Percentiles rank a stretch among this genome's conserved stretches.
phyloP scores from a whole-genome alignment of 371 early-diverging fungal genomes.

The Mucor piriformis region DNA sequence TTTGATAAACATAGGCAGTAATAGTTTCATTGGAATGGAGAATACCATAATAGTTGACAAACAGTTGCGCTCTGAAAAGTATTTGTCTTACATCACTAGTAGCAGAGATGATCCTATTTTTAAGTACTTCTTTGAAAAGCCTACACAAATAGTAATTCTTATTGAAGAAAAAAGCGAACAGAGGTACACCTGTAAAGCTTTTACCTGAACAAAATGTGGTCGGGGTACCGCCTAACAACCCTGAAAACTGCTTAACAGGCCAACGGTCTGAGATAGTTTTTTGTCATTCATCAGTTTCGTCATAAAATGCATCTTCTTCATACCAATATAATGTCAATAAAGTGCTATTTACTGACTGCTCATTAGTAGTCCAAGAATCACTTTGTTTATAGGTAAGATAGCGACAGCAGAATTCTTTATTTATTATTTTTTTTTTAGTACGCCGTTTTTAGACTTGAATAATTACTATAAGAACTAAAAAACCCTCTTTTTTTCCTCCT shows the following conservation, averaged over 20 bases:
- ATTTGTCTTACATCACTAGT: no score
- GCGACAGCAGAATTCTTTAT: slow-evolving; percentile 3
- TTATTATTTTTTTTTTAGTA: slow-evolving; percentile 14
- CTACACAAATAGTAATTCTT: no score
- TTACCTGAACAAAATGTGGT: background rate
- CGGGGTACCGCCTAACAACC: background rate
- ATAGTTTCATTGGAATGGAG: no score
- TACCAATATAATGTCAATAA: background rate
- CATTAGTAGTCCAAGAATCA: background rate
- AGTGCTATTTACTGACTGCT: background rate
- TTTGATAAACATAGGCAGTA: no score
- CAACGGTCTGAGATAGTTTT: background rate
- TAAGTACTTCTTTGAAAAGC: no score
- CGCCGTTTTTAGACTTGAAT: slow-evolving; percentile 15
- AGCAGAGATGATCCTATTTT: no score
- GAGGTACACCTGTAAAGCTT: no score
- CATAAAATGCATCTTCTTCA: background rate
- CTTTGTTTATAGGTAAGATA: slow-evolving; percentile 4
- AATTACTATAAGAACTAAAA: slow-evolving; percentile 18
- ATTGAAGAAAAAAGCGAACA: no score
- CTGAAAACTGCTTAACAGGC: background rate
- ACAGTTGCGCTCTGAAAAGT: no score
- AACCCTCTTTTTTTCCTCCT: slow-evolving; percentile 20
- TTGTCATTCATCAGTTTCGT: background rate
- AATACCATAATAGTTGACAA: no score